Evolutionary conservation across 2,329 filamentous ascomycete species (phyloP).

Genomic region (Penicillium sp.): DNA sequence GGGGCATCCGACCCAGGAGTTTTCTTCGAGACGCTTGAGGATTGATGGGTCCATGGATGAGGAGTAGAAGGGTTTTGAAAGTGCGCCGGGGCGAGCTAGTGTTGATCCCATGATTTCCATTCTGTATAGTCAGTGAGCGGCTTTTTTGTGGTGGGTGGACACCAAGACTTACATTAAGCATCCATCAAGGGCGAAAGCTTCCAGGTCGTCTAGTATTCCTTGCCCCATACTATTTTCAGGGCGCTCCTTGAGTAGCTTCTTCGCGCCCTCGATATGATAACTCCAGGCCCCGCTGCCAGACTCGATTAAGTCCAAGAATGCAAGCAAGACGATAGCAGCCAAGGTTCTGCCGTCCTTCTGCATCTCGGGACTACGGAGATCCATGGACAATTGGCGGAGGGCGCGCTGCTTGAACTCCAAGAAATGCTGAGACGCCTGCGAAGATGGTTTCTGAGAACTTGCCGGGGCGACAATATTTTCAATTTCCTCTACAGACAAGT

Average conservation of each 20-base stretch:
- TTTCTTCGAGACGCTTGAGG: slow-evolving; percentile 42
- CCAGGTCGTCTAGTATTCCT: slow-evolving; percentile 35
- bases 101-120: slow-evolving; percentile 46
- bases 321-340: slow-evolving; percentile 50
- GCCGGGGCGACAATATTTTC: slow-evolving; percentile 32
- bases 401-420: slow-evolving; percentile 51
- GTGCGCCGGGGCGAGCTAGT: slow-evolving; percentile 40
- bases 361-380: slow-evolving; percentile 30
- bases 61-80: slow-evolving; percentile 42
- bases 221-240: slow-evolving; percentile 18
- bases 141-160: neutral
- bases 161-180: slow-evolving; percentile 35
- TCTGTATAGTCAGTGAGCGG: slow-evolving; percentile 18
- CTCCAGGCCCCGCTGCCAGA: slow-evolving; percentile 54
- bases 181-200: slow-evolving; percentile 39
- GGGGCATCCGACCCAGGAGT: slow-evolving; percentile 43
- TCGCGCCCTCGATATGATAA: slow-evolving; percentile 53
- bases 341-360: slow-evolving; percentile 46
- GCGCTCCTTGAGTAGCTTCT: slow-evolving; percentile 46
- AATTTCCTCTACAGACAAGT: slow-evolving; percentile 27
- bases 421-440: slow-evolving; percentile 41
- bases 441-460: slow-evolving; percentile 34
- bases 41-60: slow-evolving; percentile 36
- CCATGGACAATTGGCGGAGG: slow-evolving; percentile 42
- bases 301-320: slow-evolving; percentile 52